phyloP scores from a whole-genome alignment of 2,329 filamentous ascomycete genomes.

The Colletotrichum sojae region DNA sequence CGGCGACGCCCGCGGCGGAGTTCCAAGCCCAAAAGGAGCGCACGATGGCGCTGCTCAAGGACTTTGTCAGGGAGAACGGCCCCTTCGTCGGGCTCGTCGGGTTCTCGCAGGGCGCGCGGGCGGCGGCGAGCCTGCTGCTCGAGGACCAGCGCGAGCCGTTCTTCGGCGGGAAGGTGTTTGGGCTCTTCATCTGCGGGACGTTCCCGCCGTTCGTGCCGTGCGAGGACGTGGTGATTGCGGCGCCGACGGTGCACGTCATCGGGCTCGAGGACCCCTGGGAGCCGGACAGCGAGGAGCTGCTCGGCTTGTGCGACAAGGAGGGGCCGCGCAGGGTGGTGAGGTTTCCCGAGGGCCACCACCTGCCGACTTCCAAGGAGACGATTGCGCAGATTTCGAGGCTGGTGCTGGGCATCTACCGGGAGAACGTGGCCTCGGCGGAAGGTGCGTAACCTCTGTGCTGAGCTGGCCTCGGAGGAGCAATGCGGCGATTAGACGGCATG shows the following conservation, averaged over 20 bases:
- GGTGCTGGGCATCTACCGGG: conserved; percentile 27
- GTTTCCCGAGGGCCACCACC: conserved; percentile 28
- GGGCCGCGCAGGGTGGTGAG: conserved; percentile 27
- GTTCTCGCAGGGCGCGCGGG: conserved; percentile 35
- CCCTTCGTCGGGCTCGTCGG: conserved; percentile 33
- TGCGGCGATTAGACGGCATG: no score
- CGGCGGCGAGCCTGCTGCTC: conserved; percentile 31
- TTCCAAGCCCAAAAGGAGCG: conserved; percentile 29
- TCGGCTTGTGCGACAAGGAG: conserved; percentile 19
- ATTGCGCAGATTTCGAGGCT: conserved; percentile 25
- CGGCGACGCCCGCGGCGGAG: conserved; percentile 24
- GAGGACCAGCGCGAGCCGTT: conserved; percentile 37
- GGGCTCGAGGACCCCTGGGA: conserved; percentile 30
- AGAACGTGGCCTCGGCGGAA: not conserved
- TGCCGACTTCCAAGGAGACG: conserved; percentile 30
- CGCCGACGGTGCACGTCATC: conserved; percentile 32
- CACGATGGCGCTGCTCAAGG: conserved; percentile 27
- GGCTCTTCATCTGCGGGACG: conserved; percentile 34
- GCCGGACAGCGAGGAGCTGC: conserved; percentile 26
- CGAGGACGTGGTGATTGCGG: conserved; percentile 19
- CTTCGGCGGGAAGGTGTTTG: conserved; percentile 18
- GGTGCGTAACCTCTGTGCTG: no score
- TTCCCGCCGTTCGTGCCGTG: conserved; percentile 33
- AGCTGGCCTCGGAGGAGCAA: no score
- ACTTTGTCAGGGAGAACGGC: conserved; percentile 32